Evolutionary conservation across 2,329 filamentous ascomycete species (phyloP).

Genomic region (Beauveria scarabaeidicola): DNA sequence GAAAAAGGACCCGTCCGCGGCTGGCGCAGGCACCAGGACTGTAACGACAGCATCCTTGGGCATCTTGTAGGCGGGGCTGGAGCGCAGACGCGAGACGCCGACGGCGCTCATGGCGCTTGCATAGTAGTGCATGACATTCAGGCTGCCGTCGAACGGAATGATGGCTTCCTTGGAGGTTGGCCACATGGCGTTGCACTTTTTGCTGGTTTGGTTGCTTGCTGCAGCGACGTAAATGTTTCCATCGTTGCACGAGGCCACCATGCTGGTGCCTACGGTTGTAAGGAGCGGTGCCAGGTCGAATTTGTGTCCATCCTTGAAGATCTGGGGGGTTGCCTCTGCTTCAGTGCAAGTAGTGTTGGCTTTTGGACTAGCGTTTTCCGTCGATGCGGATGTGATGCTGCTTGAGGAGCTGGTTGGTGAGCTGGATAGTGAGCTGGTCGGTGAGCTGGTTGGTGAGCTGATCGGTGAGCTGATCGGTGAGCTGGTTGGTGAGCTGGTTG

Average conservation of each 20-base stretch:
- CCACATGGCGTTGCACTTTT: constrained; percentile 19
- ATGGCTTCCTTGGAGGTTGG: constrained; percentile 13
- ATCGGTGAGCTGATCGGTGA: neutral
- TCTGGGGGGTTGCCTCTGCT: neutral
- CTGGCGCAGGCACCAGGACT: constrained; percentile 14
- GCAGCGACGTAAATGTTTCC: constrained; percentile 25
- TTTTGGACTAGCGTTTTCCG: neutral
- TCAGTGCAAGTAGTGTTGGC: neutral
- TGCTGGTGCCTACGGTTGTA: constrained; percentile 14
- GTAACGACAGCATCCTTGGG: constrained; percentile 16
- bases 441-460: neutral
- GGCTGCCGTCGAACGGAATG: constrained; percentile 18
- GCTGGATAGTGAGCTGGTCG: neutral
- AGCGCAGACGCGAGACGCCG: constrained; percentile 24
- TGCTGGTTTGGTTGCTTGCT: constrained; percentile 14
- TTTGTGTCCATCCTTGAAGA: constrained; percentile 16
- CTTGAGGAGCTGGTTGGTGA: neutral
- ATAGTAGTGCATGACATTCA: constrained; percentile 26
- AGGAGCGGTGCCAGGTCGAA: constrained; percentile 18
- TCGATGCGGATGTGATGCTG: neutral
- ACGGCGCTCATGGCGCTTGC: constrained; percentile 22
- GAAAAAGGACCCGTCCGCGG: constrained; percentile 11
- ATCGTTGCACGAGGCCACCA: constrained; percentile 24
- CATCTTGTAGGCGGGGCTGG: constrained; percentile 14
- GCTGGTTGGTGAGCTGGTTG: neutral